Conservation (phyloP, 495 filamentous ascomycete genomes). For the Lasiosphaeris hirsuta region DNA sequence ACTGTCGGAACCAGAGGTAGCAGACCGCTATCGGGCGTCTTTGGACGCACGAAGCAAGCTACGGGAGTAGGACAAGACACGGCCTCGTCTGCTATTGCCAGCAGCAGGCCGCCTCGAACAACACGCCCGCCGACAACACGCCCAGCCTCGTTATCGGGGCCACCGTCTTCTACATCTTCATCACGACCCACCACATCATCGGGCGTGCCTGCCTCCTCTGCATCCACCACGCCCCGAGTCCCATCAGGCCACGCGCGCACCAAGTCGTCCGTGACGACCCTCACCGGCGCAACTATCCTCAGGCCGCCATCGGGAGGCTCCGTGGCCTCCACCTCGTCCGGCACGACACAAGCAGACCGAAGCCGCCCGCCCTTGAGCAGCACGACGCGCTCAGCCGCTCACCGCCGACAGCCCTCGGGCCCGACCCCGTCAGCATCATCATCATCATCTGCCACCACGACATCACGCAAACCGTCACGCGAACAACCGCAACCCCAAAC, state of each 20-base stretch:
- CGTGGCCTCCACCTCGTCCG: conserved; percentile 21
- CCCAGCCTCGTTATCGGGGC: not conserved
- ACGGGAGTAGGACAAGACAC: not conserved
- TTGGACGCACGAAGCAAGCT: conserved; percentile 4
- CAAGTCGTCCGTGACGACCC: conserved; percentile 40
- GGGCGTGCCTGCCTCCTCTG: conserved; percentile 3
- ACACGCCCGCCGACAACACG: conserved; percentile 4
- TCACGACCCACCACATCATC: conserved; percentile 26
- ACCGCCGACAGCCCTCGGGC: conserved; percentile 6
- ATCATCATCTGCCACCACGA: conserved; percentile 17
- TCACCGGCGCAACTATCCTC: conserved; percentile 42
- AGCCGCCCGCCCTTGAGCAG: conserved; percentile 17
- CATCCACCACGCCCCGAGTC: not conserved
- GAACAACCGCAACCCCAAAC: conserved; percentile 8
- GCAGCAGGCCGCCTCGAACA: conserved; percentile 7
- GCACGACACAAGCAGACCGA: conserved; percentile 19
- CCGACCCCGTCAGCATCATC: conserved; percentile 13
- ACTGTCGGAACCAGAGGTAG: conserved; percentile 1
- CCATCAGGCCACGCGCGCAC: conserved; percentile 29
- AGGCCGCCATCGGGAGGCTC: conserved; percentile 37
- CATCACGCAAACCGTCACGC: not conserved
- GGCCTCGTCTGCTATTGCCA: not conserved
- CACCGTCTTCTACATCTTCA: conserved; percentile 9
- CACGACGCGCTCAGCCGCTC: conserved; percentile 7
- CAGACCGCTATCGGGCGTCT: conserved; percentile 16